These are phyloP conservation scores for Boehmeria nivea DNA, from an alignment of 306 rosid genomes.

Conservation along the genomic window DNA sequence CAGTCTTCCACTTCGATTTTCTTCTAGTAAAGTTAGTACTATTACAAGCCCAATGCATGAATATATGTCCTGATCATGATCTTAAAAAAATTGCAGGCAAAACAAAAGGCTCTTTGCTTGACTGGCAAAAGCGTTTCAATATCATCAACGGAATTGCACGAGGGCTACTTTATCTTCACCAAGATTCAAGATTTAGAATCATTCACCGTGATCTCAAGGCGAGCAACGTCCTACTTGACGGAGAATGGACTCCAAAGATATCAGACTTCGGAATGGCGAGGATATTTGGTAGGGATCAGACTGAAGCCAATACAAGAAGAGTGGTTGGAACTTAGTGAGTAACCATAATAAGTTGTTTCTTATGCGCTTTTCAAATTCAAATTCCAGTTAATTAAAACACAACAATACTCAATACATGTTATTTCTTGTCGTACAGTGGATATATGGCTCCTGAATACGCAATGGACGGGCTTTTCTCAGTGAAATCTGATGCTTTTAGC, in stretches of 20 bases:
- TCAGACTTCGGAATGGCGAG: constrained; percentile 85
- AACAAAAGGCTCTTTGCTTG: constrained; percentile 23
- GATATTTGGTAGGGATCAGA: constrained; percentile 48
- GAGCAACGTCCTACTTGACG: constrained; percentile 62
- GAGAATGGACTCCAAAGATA: constrained; percentile 59
- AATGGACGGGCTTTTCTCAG: constrained; percentile 65
- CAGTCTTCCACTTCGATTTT: constrained; percentile 21
- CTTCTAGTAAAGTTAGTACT: neutral
- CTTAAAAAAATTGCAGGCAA: constrained; percentile 31
- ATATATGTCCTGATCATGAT: neutral
- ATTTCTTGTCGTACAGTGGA: constrained; percentile 35
- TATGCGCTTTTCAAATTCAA: neutral
- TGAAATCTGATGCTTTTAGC: constrained; percentile 70
- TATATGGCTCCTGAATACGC: constrained; percentile 84
- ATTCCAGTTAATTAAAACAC: neutral
- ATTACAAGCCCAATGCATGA: too few relatives aligned
- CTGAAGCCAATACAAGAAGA: constrained; percentile 56
- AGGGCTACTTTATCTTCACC: constrained; percentile 76
- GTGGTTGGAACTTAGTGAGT: constrained; percentile 88
- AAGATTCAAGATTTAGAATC: constrained; percentile 65
- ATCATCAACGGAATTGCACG: constrained; percentile 64
- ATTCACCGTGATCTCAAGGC: constrained; percentile 82
- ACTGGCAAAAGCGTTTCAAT: constrained; percentile 52
- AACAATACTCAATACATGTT: constrained; percentile 2
- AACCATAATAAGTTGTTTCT: neutral